Conservation (phyloP, 2,329 filamentous ascomycete species). For the Colletotrichum incanum region DNA sequence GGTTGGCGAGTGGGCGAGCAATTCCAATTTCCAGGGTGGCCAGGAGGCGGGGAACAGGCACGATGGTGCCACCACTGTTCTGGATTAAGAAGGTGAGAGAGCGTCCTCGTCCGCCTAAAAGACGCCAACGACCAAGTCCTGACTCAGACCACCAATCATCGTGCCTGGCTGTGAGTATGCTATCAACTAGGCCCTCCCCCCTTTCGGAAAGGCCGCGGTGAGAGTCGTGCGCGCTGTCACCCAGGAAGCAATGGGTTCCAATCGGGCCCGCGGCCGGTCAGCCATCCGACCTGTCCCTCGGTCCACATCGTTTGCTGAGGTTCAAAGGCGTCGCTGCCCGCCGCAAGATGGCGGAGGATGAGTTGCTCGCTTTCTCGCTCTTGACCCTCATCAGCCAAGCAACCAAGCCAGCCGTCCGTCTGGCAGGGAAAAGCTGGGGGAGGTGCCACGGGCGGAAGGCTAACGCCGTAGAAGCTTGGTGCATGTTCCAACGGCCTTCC, state of each 20-base stretch:
- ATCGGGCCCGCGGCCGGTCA: conserved; percentile 9
- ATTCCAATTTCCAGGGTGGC: conserved; percentile 42
- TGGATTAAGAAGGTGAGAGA: conserved; percentile 43
- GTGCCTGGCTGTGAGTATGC: conserved; percentile 9
- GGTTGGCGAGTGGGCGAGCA: conserved; percentile 21
- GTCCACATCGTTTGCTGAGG: conserved; percentile 12
- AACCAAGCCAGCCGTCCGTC: conserved; percentile 28
- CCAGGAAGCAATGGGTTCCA: conserved; percentile 14
- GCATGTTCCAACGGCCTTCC: conserved; percentile 44
- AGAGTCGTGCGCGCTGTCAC: conserved; percentile 22
- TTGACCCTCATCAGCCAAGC: conserved; percentile 34
- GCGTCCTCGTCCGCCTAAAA: conserved; percentile 36
- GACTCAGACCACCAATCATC: conserved; percentile 43
- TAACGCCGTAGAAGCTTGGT: conserved; percentile 42
- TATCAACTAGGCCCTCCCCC: conserved; percentile 41
- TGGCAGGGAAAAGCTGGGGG: conserved; percentile 33
- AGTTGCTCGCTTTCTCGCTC: not conserved
- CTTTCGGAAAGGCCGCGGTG: conserved; percentile 41
- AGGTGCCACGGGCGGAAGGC: conserved; percentile 19
- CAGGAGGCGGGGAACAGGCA: conserved; percentile 40
- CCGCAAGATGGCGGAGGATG: not conserved
- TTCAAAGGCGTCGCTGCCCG: conserved; percentile 19
- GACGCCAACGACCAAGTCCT: conserved; percentile 41
- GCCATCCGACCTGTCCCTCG: conserved; percentile 26
- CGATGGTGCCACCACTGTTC: conserved; percentile 43